Evolutionary conservation across 176 grass and related monocot genomes (phyloP).

Genomic region (Aechmea fasciata): DNA sequence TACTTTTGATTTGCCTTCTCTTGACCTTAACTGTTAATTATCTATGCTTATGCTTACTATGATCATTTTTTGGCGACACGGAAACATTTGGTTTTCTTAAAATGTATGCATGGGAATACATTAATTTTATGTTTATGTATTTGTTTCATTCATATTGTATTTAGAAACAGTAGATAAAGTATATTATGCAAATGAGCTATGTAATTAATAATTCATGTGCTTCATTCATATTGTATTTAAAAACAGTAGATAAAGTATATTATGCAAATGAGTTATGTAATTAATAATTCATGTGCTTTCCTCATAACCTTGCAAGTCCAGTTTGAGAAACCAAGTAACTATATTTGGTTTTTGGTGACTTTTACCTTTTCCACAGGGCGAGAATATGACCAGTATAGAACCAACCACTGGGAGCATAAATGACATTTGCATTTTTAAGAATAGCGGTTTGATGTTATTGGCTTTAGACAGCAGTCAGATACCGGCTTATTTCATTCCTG

Average conservation of each 20-base stretch:
- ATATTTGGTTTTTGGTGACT: slow-evolving; percentile 14
- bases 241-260: too few relatives aligned
- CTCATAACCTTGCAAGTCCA: neutral
- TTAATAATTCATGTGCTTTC: slow-evolving; percentile 1
- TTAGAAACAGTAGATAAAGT: too few relatives aligned
- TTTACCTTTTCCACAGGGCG: slow-evolving; percentile 49
- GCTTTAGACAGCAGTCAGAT: slow-evolving; percentile 87
- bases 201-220: neutral
- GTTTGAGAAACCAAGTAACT: neutral
- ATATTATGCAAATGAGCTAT: neutral
- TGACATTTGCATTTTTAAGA: slow-evolving; percentile 67
- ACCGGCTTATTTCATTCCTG: slow-evolving; percentile 84
- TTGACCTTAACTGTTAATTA: too few relatives aligned
- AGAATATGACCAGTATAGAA: slow-evolving; percentile 93
- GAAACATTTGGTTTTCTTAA: neutral
- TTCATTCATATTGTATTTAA: neutral
- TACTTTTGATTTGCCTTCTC: too few relatives aligned
- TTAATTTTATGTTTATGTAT: too few relatives aligned
- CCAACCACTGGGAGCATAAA: slow-evolving; percentile 69
- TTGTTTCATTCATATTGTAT: too few relatives aligned
- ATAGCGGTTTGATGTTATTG: slow-evolving; percentile 80
- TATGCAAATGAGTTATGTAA: neutral
- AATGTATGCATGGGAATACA: neutral
- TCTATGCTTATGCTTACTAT: neutral
- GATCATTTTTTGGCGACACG: neutral